phyloP scores from a whole-genome alignment of 352 stramenopile genomes.

The Phytophthora kernoviae region DNA sequence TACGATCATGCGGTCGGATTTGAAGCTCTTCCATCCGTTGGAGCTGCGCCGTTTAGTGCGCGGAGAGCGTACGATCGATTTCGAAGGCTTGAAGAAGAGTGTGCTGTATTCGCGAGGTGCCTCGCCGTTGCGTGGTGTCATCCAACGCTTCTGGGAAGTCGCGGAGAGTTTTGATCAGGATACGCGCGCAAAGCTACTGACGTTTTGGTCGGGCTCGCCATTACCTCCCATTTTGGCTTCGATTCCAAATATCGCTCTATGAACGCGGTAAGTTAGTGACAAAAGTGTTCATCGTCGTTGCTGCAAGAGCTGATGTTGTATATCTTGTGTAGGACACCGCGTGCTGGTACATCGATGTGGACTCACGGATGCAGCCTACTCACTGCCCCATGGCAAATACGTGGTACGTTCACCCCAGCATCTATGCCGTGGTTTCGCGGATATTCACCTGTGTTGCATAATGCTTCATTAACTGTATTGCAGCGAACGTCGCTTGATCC shows the following conservation, averaged over 20 bases:
- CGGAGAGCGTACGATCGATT: slow-evolving; percentile 58
- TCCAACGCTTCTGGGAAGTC: slow-evolving; percentile 70
- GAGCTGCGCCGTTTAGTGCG: slow-evolving; percentile 59
- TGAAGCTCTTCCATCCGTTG: slow-evolving; percentile 60
- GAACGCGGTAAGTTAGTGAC: slow-evolving; percentile 44
- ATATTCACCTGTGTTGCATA: slow-evolving; percentile 1
- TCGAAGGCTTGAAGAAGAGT: slow-evolving; percentile 52
- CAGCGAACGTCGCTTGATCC: slow-evolving; percentile 75
- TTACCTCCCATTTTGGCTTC: slow-evolving; percentile 74
- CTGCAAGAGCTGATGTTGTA: slow-evolving; percentile 5
- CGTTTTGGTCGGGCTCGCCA: slow-evolving; percentile 78
- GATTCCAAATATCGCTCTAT: slow-evolving; percentile 56
- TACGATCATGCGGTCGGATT: slow-evolving; percentile 52
- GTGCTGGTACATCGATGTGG: slow-evolving; percentile 77
- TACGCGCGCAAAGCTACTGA: slow-evolving; percentile 59
- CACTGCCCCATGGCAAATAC: slow-evolving; percentile 79
- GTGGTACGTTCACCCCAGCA: slow-evolving; percentile 55
- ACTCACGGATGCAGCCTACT: slow-evolving; percentile 41
- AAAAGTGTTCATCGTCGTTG: slow-evolving; percentile 1
- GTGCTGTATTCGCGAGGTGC: slow-evolving; percentile 62
- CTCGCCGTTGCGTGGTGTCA: slow-evolving; percentile 44
- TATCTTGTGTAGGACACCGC: slow-evolving; percentile 47
- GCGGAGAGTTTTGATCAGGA: slow-evolving; percentile 65
- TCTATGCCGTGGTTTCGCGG: no score
- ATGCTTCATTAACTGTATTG: slow-evolving; percentile 1